These are phyloP conservation scores for Begonia loranthoides DNA, from an alignment of 306 rosid genomes.

Conservation along the genomic window DNA sequence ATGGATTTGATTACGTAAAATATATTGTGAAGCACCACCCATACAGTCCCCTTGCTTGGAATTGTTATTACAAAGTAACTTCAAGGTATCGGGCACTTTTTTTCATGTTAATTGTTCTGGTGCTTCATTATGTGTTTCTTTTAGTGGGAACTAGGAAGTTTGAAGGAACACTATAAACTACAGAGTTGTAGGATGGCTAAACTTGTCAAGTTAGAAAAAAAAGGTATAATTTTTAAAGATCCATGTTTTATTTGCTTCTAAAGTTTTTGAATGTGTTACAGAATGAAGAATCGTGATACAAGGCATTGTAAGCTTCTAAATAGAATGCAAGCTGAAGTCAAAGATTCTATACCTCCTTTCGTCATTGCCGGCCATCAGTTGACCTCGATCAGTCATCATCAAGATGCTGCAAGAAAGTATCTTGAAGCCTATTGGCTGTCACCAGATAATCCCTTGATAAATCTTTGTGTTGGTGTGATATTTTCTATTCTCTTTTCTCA, in stretches of 20 bases:
- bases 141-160: too few species aligned
- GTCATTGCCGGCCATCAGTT: conserved; percentile 69
- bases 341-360: conserved; percentile 69
- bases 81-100: conserved; percentile 32
- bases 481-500: conserved; percentile 7
- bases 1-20: conserved; percentile 74
- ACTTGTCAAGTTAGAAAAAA: too few species aligned
- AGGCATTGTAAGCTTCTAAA: conserved; percentile 62
- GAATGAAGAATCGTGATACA: conserved; percentile 68
- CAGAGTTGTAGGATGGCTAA: too few species aligned
- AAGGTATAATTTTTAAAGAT: too few species aligned
- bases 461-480: conserved; percentile 68
- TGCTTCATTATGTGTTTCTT: too few species aligned
- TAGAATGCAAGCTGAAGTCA: conserved; percentile 38
- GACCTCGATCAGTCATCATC: conserved; percentile 58
- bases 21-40: conserved; percentile 70
- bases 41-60: conserved; percentile 78
- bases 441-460: conserved; percentile 66
- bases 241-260: too few species aligned
- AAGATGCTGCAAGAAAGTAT: conserved; percentile 84
- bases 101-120: neutral
- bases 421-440: conserved; percentile 73
- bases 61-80: conserved; percentile 89
- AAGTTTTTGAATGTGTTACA: conserved; percentile 9
- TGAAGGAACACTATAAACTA: too few species aligned